phyloP scores from a whole-genome alignment of 495 filamentous ascomycete species.

The Podospora fimiseda region DNA sequence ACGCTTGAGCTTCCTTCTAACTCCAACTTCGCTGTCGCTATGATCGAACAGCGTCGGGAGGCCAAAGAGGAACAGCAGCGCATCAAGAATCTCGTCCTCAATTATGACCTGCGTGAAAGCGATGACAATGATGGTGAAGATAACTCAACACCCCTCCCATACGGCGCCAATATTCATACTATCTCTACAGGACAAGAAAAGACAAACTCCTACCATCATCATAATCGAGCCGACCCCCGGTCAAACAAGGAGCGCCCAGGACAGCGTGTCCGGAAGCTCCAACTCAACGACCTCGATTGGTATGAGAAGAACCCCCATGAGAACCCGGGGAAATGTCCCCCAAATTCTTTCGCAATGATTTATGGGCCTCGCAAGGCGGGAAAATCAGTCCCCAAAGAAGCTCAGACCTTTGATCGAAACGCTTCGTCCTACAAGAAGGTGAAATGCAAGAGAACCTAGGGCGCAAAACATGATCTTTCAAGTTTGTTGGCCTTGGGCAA shows the following conservation, averaged over 20 bases:
- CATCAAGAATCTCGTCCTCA: slow-evolving; percentile 95
- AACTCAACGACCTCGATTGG: slow-evolving; percentile 97
- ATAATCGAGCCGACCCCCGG: slow-evolving; percentile 56
- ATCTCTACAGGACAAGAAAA: slow-evolving; percentile 43
- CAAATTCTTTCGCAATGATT: neutral
- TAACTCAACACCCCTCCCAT: slow-evolving; percentile 30
- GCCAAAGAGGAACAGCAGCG: slow-evolving; percentile 94
- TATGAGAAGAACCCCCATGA: no score
- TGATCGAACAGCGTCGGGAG: slow-evolving; percentile 90
- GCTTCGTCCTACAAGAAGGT: neutral
- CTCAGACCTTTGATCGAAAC: neutral
- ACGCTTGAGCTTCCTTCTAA: slow-evolving; percentile 92
- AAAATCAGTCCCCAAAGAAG: neutral
- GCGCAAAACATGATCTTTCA: neutral
- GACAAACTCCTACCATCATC: slow-evolving; percentile 35
- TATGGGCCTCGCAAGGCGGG: neutral
- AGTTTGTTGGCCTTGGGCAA: no score
- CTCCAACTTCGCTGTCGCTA: slow-evolving; percentile 87
- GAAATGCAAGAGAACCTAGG: neutral
- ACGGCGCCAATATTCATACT: slow-evolving; percentile 42
- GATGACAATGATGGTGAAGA: slow-evolving; percentile 67
- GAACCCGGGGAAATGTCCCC: slow-evolving; percentile 6
- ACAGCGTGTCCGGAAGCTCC: slow-evolving; percentile 83
- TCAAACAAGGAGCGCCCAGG: slow-evolving; percentile 63
- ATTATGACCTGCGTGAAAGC: slow-evolving; percentile 83